These are phyloP conservation scores for Aspergillus heteromorphus DNA, from an alignment of 495 filamentous ascomycete species.

Conservation along the genomic window DNA sequence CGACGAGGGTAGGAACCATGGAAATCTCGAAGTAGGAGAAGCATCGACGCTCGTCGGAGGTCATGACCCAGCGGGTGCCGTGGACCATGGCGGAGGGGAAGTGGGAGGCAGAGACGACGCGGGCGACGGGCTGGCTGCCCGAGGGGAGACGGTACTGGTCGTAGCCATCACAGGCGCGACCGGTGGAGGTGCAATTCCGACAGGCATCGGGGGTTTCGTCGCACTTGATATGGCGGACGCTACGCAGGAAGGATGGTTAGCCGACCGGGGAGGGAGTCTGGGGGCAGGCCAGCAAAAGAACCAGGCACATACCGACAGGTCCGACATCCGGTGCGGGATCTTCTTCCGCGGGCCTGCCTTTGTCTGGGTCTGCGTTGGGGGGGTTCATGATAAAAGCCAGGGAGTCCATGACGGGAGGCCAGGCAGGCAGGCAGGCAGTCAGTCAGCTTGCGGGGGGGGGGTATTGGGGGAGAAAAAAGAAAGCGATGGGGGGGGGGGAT, in stretches of 20 bases:
- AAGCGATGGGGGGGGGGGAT: too few relatives aligned
- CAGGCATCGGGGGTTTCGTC: slow-evolving; percentile 3
- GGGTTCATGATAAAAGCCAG: too few relatives aligned
- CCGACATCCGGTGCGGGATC: slow-evolving; percentile 6
- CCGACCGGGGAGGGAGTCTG: neutral
- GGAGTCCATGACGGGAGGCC: too few relatives aligned
- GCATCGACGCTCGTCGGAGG: slow-evolving; percentile 21
- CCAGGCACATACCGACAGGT: slow-evolving; percentile 5
- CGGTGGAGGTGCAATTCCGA: neutral
- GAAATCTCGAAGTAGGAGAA: slow-evolving; percentile 17
- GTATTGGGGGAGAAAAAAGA: too few relatives aligned
- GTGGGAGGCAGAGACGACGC: neutral
- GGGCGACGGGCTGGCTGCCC: neutral
- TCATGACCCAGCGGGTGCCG: slow-evolving; percentile 10
- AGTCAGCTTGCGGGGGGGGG: too few relatives aligned
- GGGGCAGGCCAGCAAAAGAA: neutral
- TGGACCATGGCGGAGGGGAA: neutral
- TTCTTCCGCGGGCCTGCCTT: neutral
- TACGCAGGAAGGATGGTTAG: neutral
- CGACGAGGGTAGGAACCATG: slow-evolving; percentile 9
- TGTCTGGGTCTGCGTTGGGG: neutral
- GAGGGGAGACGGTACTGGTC: neutral
- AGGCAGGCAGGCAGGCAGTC: too few relatives aligned
- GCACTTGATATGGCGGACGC: slow-evolving; percentile 5
- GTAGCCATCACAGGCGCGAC: slow-evolving; percentile 3